phyloP scores from a whole-genome alignment of 495 filamentous ascomycete species.

The Xylaria castorea region DNA sequence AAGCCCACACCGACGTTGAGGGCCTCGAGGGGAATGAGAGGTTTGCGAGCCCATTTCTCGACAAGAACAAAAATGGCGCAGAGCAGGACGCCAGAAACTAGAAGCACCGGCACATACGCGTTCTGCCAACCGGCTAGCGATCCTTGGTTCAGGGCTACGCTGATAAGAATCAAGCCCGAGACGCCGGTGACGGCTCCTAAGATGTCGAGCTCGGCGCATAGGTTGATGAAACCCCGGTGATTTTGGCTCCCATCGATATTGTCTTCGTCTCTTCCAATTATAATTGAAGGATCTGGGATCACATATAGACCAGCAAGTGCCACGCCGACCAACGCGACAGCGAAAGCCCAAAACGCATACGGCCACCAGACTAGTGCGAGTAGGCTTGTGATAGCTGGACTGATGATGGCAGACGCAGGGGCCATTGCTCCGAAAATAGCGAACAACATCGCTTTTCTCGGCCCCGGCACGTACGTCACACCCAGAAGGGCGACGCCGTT shows the following conservation, averaged over 20 bases:
- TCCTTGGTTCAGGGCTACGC: constrained; percentile 68
- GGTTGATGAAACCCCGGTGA: constrained; percentile 26
- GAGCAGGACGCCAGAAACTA: constrained; percentile 60
- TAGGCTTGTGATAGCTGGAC: constrained; percentile 58
- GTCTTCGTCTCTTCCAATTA: constrained; percentile 27
- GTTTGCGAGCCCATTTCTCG: constrained; percentile 55
- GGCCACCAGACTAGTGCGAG: constrained; percentile 69
- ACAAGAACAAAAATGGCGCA: constrained; percentile 59
- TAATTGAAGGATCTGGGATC: constrained; percentile 61
- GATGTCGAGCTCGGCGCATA: constrained; percentile 56
- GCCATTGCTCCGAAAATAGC: constrained; percentile 69
- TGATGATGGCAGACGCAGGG: constrained; percentile 62
- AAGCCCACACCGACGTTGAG: constrained; percentile 60
- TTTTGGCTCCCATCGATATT: neutral
- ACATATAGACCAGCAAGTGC: constrained; percentile 52
- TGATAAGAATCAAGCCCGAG: constrained; percentile 62
- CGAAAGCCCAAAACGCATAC: constrained; percentile 67
- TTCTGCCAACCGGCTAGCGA: constrained; percentile 62
- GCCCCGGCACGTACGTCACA: constrained; percentile 59
- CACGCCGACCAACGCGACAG: constrained; percentile 52
- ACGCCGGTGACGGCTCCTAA: constrained; percentile 61
- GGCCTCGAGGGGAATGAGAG: constrained; percentile 62
- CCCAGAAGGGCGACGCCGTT: constrained; percentile 70
- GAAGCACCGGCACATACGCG: constrained; percentile 59
- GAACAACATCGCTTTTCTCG: constrained; percentile 69